phyloP scores from a whole-genome alignment of 2,329 filamentous ascomycete genomes.

The Cordyceps cicadae region DNA sequence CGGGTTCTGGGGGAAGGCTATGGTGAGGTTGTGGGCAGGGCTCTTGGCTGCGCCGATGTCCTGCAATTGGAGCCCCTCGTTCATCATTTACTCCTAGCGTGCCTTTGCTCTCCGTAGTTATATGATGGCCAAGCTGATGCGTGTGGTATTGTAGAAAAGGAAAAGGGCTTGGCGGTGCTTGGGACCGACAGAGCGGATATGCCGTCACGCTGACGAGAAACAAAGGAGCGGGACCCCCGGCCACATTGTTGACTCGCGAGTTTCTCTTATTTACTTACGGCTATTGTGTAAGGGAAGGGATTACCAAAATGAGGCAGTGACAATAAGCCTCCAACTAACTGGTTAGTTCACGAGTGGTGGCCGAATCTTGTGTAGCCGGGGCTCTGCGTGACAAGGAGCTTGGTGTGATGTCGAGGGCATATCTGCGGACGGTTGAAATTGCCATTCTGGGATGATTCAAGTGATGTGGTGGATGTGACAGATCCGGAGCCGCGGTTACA shows the following conservation, averaged over 20 bases:
- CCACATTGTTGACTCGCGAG: too few relatives aligned
- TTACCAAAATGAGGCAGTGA: too few relatives aligned
- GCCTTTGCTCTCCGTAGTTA: neutral
- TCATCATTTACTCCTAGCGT: neutral
- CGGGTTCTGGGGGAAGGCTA: neutral
- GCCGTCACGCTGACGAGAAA: too few relatives aligned
- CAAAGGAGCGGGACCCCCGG: too few relatives aligned
- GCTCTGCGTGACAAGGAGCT: neutral
- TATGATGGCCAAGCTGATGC: neutral
- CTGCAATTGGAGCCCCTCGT: neutral
- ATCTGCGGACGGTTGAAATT: neutral
- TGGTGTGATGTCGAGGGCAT: neutral
- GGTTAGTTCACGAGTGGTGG: neutral
- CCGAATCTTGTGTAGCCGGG: neutral
- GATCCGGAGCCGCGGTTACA: neutral
- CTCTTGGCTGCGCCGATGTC: neutral
- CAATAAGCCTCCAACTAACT: neutral
- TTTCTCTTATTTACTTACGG: too few relatives aligned
- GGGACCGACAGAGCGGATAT: too few relatives aligned
- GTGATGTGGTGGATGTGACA: neutral
- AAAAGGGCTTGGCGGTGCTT: neutral
- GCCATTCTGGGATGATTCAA: neutral
- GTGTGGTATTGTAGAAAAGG: too few relatives aligned
- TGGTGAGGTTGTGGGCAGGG: neutral
- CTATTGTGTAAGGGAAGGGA: too few relatives aligned